A percentile compares a stretch with the other conserved stretches of the same genome.
Conservation (phyloP, 257 asterid genomes). For the Verbena officinalis region DNA sequence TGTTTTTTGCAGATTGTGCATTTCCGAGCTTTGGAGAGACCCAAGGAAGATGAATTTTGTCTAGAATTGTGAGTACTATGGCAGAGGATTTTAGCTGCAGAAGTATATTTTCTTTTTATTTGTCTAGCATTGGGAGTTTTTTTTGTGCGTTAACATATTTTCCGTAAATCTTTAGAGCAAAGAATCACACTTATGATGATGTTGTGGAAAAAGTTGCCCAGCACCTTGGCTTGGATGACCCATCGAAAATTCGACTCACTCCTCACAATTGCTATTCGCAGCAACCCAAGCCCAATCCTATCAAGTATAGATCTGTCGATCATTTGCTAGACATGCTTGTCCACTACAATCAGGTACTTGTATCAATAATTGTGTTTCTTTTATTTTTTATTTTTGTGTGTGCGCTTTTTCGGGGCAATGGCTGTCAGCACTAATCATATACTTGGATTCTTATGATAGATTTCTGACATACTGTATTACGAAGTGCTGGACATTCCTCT, state of each 20-base stretch:
- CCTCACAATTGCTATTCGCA: conserved; percentile 98
- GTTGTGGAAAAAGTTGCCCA: conserved; percentile 94
- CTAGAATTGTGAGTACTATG: conserved; percentile 81
- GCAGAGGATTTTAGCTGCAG: conserved; percentile 6
- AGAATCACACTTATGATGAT: conserved; percentile 90
- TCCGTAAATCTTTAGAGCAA: conserved; percentile 60
- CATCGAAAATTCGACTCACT: conserved; percentile 93
- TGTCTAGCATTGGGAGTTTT: neutral
- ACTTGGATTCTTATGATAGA: conserved; percentile 43
- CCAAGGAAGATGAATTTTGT: conserved; percentile 92
- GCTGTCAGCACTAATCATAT: conserved; percentile 28
- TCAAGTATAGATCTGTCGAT: conserved; percentile 87
- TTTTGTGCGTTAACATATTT: conserved; percentile 24
- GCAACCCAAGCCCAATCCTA: conserved; percentile 93
- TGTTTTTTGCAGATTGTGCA: conserved; percentile 69
- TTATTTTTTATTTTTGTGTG: neutral
- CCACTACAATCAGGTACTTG: conserved; percentile 92
- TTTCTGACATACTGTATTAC: conserved; percentile 89
- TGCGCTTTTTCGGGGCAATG: neutral
- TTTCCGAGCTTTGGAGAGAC: conserved; percentile 87
- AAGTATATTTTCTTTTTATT: conserved; percentile 8
- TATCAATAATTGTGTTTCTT: neutral
- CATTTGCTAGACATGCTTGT: conserved; percentile 92
- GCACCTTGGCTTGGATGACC: conserved; percentile 81
- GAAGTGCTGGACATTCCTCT: conserved; percentile 98